These are phyloP conservation scores for Pseudozyma tsukubaensis DNA, from an alignment of 1,284 basidiomycete genomes.

Conservation along the genomic window DNA sequence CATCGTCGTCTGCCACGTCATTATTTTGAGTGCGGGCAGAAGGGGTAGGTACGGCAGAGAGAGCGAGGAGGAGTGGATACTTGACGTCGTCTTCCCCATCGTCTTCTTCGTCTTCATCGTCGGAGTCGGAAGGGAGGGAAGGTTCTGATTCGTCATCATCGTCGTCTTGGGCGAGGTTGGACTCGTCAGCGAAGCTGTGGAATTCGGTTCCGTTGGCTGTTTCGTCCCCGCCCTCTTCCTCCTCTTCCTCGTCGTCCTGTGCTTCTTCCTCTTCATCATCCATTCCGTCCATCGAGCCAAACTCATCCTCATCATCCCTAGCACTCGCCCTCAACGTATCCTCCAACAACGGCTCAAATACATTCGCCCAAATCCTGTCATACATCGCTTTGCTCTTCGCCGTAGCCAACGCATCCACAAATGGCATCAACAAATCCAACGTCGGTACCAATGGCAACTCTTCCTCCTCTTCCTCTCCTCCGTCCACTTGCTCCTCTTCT, in stretches of 20 bases:
- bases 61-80: conserved; percentile 37
- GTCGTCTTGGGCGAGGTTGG: conserved; percentile 10
- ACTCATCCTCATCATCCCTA: conserved; percentile 13
- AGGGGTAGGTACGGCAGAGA: conserved; percentile 36
- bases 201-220: conserved; percentile 29
- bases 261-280: conserved; percentile 12
- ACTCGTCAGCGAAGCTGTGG: conserved; percentile 42
- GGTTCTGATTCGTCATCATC: conserved; percentile 30
- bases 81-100: conserved; percentile 25
- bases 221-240: conserved; percentile 38
- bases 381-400: conserved; percentile 76
- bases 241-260: conserved; percentile 19
- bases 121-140: neutral
- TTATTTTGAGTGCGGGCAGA: neutral
- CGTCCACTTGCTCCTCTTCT: conserved; percentile 1
- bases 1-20: conserved; percentile 11
- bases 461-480: conserved; percentile 13
- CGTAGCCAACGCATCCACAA: conserved; percentile 77
- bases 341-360: conserved; percentile 75
- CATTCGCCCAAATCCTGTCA: conserved; percentile 76
- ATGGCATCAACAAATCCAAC: conserved; percentile 75
- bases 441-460: conserved; percentile 71
- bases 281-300: neutral
- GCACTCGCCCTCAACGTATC: conserved; percentile 44
- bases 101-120: conserved; percentile 13